Evolutionary conservation across 192 early-diverging fungal species (phyloP), one percentile per base, ranked within the genome.

Genomic region (Powellomyces hirtus): DNA sequence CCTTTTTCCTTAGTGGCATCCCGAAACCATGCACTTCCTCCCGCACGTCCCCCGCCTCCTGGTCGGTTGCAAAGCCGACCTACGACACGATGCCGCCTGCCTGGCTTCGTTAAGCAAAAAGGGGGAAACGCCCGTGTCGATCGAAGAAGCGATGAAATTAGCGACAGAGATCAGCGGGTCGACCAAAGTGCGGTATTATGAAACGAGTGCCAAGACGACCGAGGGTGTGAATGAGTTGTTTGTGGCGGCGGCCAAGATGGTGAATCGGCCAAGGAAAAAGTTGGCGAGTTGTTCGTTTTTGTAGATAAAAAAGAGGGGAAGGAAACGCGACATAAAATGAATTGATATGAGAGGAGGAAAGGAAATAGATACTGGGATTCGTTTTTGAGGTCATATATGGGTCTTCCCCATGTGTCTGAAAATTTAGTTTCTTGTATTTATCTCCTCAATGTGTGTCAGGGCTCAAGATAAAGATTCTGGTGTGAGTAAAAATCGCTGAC

Each of bases 1-100:
- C 20, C 29, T 37, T 14, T 5, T 31, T 3, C 35, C 11, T 29
- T 45, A 92, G 90, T 95, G 92, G 90, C 81, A 86, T 55, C 89
- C 90, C 42, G 92, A 93, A 75, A 90, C 90, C 18, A 81, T 86
- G 35, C 90, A 93, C 40, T 93, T 94, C 71, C 90, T 92, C 57
- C 79, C 84, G 29, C 84, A 88, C 50, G 79, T 91, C 22, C 93
- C 93, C 16, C 84, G 88, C 53, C 73, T 94, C 22, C 78, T 95
- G 53, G 90, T 96, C 69, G 79, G 75, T 7, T 44, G 62, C 37
- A 79, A 84, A 59, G 73, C 31, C 18, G 82, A 84, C 62, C 44
- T 81, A 38, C 55, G 82, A n/a, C 42, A 69, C 42, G 75, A 84
- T 44, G 67, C 62, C 1, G 66, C 35, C 4, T 64, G 55, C 0